Evolutionary conservation across 73 alveolate species (phyloP), one percentile per base, ranked within the genome.

Genomic region (Symbiodinium pilosum): DNA sequence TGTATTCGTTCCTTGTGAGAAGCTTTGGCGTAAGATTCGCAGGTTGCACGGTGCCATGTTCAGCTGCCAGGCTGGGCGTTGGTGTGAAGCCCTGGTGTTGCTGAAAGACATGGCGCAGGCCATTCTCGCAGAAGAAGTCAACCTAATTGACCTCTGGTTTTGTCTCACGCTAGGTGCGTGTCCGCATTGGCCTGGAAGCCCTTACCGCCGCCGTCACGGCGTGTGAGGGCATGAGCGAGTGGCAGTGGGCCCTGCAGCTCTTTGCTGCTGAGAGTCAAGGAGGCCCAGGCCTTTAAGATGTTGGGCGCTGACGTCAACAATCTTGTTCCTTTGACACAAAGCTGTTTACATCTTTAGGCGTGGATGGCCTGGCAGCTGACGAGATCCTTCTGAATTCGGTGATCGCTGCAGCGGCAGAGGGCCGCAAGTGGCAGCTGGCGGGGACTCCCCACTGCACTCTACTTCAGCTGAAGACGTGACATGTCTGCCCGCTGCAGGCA

Each of bases 221-320:
- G 34, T 91, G 97, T 32, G 97, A 69, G 44, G 97, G 88, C 75
- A 42, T 69, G 87, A 36, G 81, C 20, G 51, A 91, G 44, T 91
- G 97, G 97, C 52, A 91, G 97, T 24, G n/a, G 89, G 97, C 97
- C 4, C 21, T 91, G 68, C 81, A 43, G 36, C 97, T 91, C 47
- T 88, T 64, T 28, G 81, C 81, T n/a, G 30, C 81, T 28, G 34
- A 64, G 30, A 64, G 81, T 38, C 73, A n/a, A n/a, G n/a, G n/a
- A n/a, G n/a, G 30, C 71, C 71, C 12, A 12, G 12, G 30, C 71
- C 12, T 12, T 52, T 21, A 52, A 12, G 12, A 52, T 16, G 30
- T 52, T 21, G 30, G 12, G 12, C 71, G 21, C 30, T 52, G 71
- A 52, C 71, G 71, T 52, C 30, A 16, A 16, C 71, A 52, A 12